These are phyloP conservation scores for Mycena galopus DNA, from an alignment of 768 basidiomycete species.

Conservation along the genomic window DNA sequence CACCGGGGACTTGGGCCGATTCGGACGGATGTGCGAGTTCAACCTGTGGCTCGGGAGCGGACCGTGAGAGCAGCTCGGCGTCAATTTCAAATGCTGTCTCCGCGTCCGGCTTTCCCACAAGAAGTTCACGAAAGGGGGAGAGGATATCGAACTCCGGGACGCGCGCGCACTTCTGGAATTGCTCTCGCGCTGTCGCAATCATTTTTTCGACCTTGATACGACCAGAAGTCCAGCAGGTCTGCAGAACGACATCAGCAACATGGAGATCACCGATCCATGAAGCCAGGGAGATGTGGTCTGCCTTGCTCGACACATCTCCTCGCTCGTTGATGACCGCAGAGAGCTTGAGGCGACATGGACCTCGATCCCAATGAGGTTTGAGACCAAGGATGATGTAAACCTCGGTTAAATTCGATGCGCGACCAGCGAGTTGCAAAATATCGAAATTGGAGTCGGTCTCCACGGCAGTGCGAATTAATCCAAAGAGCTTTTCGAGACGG, in stretches of 20 bases:
- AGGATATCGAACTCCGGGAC: conserved; percentile 1
- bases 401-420: neutral
- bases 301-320: neutral
- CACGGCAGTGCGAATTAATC: conserved; percentile 37
- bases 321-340: neutral
- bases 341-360: neutral
- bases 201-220: neutral
- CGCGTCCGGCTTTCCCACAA: neutral
- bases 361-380: neutral
- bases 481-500: conserved; percentile 50
- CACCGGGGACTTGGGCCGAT: neutral
- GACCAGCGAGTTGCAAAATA: neutral
- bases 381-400: neutral
- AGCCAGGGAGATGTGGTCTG: conserved; percentile 33
- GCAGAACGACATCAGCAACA: conserved; percentile 41
- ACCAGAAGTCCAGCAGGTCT: conserved; percentile 47
- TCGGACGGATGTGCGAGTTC: neutral
- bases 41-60: neutral
- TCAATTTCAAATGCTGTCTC: neutral
- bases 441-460: too few relatives aligned
- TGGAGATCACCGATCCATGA: conserved; percentile 50
- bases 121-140: neutral
- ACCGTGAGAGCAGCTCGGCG: neutral
- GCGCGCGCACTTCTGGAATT: neutral
- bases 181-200: neutral